Evolutionary conservation across 441 rosid species (phyloP).

Genomic region (Omphalea diandra): DNA sequence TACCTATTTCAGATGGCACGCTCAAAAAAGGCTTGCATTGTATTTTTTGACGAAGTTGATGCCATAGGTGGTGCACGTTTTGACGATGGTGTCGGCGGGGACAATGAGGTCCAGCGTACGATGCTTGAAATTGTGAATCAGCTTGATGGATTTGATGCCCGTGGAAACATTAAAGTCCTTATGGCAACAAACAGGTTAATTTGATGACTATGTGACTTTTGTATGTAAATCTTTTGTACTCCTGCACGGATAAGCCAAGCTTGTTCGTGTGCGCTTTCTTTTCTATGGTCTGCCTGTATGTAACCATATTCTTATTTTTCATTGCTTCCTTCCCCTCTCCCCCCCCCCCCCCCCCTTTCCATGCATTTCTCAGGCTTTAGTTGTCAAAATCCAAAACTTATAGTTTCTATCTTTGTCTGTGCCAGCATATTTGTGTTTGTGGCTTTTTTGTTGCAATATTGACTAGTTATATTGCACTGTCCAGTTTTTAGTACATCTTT

Average conservation of each 20-base stretch:
- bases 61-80: slow-evolving; percentile 96
- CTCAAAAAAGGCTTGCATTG: slow-evolving; percentile 87
- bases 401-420: too few relatives aligned
- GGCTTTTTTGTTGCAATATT: too few relatives aligned
- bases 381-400: slow-evolving; percentile 1
- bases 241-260: background rate
- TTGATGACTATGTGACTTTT: background rate
- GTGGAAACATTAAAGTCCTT: slow-evolving; percentile 92
- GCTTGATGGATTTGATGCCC: slow-evolving; percentile 94
- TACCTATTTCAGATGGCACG: slow-evolving; percentile 65
- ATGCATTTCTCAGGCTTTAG: background rate
- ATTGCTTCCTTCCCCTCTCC: background rate
- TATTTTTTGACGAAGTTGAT: slow-evolving; percentile 89
- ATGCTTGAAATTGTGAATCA: slow-evolving; percentile 97
- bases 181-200: slow-evolving; percentile 89
- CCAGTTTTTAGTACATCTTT: background rate
- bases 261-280: background rate
- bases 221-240: background rate
- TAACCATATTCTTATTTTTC: background rate
- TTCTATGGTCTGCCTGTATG: background rate
- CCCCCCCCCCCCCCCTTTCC: too few relatives aligned
- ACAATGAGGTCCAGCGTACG: slow-evolving; percentile 95
- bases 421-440: too few relatives aligned
- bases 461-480: too few relatives aligned
- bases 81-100: slow-evolving; percentile 94